Percentiles rank a stretch among this genome's conserved stretches.
These are phyloP conservation scores for Flaveria bidentis DNA, from an alignment of 129 eudicot genomes.

Conservation along the genomic window DNA sequence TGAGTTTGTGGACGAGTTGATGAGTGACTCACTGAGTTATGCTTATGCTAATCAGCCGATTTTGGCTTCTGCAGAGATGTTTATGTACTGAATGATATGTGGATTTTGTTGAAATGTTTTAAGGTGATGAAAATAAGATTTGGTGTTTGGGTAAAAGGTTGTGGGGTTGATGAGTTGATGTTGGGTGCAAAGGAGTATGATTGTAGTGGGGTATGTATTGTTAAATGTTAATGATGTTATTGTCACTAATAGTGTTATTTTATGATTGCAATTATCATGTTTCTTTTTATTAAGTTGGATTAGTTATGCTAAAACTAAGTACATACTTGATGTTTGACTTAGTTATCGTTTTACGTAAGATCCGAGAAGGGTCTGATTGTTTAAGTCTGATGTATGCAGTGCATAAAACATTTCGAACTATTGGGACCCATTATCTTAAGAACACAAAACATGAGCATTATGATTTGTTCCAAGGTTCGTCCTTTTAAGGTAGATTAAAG, in stretches of 20 bases:
- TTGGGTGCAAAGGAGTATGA: constrained; percentile 22
- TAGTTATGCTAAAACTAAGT: neutral
- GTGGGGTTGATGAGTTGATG: neutral
- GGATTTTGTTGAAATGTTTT: constrained; percentile 11
- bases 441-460: too few species aligned
- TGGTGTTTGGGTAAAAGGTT: neutral
- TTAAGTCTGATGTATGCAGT: too few species aligned
- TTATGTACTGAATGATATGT: constrained; percentile 44
- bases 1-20: constrained; percentile 44
- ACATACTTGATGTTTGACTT: neutral
- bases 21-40: constrained; percentile 51
- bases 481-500: too few species aligned
- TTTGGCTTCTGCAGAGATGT: constrained; percentile 71
- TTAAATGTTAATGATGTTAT: constrained; percentile 9
- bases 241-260: constrained; percentile 18
- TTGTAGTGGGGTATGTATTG: constrained; percentile 24
- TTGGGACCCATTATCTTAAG: too few species aligned
- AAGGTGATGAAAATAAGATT: constrained; percentile 2
- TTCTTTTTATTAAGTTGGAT: neutral
- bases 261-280: neutral
- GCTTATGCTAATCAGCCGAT: constrained; percentile 57
- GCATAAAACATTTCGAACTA: too few species aligned
- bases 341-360: too few species aligned
- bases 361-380: too few species aligned
- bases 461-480: too few species aligned